phyloP scores from a whole-genome alignment of 495 filamentous ascomycete species.

The Rusavskia elegans region DNA sequence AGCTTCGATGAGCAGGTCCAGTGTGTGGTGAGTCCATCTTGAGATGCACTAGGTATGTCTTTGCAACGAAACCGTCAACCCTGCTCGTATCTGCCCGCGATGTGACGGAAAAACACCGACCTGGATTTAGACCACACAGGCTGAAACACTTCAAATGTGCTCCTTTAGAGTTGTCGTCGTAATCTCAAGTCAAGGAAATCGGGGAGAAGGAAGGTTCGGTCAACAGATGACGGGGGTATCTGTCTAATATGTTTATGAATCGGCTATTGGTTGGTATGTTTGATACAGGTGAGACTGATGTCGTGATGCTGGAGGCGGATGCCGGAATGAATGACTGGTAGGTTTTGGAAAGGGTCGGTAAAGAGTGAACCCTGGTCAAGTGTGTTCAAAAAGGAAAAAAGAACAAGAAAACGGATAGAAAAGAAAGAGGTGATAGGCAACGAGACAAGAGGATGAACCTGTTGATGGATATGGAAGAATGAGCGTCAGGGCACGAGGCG shows the following conservation, averaged over 20 bases:
- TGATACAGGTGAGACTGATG: slow-evolving; percentile 1
- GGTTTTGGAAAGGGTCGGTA: slow-evolving; percentile 3
- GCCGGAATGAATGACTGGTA: slow-evolving; percentile 11
- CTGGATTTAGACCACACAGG: too few species aligned
- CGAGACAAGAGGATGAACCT: slow-evolving; percentile 9
- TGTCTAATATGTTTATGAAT: slow-evolving; percentile 20
- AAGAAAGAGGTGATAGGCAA: slow-evolving; percentile 12
- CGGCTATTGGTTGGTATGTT: neutral
- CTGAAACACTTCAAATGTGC: too few species aligned
- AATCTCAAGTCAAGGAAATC: slow-evolving; percentile 16
- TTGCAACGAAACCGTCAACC: too few species aligned
- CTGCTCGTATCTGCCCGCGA: too few species aligned
- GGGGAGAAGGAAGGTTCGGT: slow-evolving; percentile 21
- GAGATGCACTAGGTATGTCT: too few species aligned
- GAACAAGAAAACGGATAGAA: slow-evolving; percentile 14
- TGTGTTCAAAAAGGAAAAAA: slow-evolving; percentile 16
- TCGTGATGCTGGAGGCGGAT: slow-evolving; percentile 1
- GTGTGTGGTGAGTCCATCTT: slow-evolving; percentile 36
- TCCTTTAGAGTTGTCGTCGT: neutral
- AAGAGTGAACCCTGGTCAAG: slow-evolving; percentile 11
- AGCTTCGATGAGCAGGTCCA: slow-evolving; percentile 35
- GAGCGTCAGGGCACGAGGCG: slow-evolving; percentile 16
- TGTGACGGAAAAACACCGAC: too few species aligned
- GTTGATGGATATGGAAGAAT: slow-evolving; percentile 12
- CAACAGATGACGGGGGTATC: slow-evolving; percentile 18